Evolutionary conservation across 2,329 filamentous ascomycete species (phyloP).

Genomic region (Microcyclospora pomicola): DNA sequence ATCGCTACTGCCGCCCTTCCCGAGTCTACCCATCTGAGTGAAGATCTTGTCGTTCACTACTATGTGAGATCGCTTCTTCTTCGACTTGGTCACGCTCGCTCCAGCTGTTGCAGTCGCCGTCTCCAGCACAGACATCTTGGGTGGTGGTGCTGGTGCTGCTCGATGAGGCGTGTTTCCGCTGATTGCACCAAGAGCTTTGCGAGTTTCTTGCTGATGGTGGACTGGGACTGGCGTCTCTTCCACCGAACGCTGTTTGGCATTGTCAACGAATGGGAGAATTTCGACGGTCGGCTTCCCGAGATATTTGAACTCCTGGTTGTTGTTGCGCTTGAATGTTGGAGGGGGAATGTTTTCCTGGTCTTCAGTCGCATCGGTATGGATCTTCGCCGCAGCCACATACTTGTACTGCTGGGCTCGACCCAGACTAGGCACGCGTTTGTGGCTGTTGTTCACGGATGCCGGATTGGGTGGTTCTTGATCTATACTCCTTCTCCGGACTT

Average conservation of each 20-base stretch:
- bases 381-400: conserved; percentile 28
- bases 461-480: conserved; percentile 12
- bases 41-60: conserved; percentile 85
- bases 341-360: conserved; percentile 80
- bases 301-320: conserved; percentile 40
- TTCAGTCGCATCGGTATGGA: conserved; percentile 46
- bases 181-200: conserved; percentile 37
- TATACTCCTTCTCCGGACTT: conserved; percentile 12
- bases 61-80: conserved; percentile 69
- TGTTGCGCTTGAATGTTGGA: conserved; percentile 51
- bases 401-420: conserved; percentile 31
- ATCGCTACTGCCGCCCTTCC: conserved; percentile 81
- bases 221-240: conserved; percentile 28
- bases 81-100: conserved; percentile 58
- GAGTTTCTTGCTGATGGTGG: conserved; percentile 18
- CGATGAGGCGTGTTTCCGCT: conserved; percentile 62
- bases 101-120: conserved; percentile 75
- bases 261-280: conserved; percentile 34
- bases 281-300: conserved; percentile 44
- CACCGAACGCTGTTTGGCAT: conserved; percentile 26
- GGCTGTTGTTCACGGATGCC: conserved; percentile 19
- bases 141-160: conserved; percentile 63
- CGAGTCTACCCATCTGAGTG: conserved; percentile 77
- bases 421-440: conserved; percentile 24
- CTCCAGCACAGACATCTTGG: conserved; percentile 94